These are phyloP conservation scores for Aspergillus ruber DNA, from an alignment of 2,329 filamentous ascomycete genomes.

Conservation along the genomic window DNA sequence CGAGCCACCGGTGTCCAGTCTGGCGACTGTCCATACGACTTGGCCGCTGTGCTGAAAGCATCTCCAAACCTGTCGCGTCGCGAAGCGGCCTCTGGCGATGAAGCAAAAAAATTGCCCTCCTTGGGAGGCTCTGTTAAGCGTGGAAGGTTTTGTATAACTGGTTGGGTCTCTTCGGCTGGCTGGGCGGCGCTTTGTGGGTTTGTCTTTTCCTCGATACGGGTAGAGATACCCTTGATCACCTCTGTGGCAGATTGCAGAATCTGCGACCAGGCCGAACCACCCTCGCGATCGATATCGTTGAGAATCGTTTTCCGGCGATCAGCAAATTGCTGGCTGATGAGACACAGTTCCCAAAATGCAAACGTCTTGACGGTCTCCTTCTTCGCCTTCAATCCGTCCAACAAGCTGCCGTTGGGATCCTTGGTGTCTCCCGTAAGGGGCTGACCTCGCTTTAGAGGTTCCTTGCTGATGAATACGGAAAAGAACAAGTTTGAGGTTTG, in stretches of 20 bases:
- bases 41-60: conserved; percentile 40
- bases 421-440: conserved; percentile 79
- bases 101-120: conserved; percentile 43
- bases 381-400: conserved; percentile 77
- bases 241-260: conserved; percentile 64
- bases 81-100: conserved; percentile 31
- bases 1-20: conserved; percentile 38
- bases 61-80: conserved; percentile 32
- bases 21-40: conserved; percentile 40
- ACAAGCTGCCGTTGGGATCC: conserved; percentile 82
- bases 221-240: conserved; percentile 60
- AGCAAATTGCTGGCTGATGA: conserved; percentile 69
- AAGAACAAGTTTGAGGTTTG: conserved; percentile 70
- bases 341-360: conserved; percentile 82
- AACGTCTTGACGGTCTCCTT: conserved; percentile 73
- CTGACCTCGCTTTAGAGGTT: conserved; percentile 75
- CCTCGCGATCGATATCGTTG: conserved; percentile 75
- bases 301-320: conserved; percentile 76
- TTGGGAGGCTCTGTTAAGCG: conserved; percentile 45
- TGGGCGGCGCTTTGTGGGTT: conserved; percentile 36
- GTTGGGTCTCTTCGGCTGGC: conserved; percentile 38
- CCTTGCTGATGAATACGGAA: conserved; percentile 69
- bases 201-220: conserved; percentile 59
- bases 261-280: conserved; percentile 75
- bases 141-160: conserved; percentile 42